These are phyloP conservation scores for Arthrobotrys sphaeroides DNA, from an alignment of 2,329 filamentous ascomycete genomes.

Conservation along the genomic window DNA sequence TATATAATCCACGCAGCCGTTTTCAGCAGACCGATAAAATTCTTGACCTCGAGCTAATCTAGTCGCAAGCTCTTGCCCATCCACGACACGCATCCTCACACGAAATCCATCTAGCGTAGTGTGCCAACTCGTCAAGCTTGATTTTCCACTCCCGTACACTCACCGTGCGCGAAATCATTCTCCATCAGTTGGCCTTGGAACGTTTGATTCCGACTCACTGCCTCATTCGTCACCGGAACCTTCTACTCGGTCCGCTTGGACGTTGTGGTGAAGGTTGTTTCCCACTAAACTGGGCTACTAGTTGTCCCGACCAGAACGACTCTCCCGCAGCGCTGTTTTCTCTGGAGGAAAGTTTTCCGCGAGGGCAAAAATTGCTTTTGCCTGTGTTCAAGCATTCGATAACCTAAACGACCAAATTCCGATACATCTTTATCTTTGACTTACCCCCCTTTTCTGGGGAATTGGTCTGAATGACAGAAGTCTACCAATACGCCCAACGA, in stretches of 20 bases:
- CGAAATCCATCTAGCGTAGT: slow-evolving; percentile 8
- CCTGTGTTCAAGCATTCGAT: slow-evolving; percentile 13
- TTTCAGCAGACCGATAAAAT: slow-evolving; percentile 37
- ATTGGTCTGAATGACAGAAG: slow-evolving; percentile 52
- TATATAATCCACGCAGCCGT: slow-evolving; percentile 32
- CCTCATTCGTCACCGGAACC: slow-evolving; percentile 41
- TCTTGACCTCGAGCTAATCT: slow-evolving; percentile 18
- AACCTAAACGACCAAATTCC: neutral
- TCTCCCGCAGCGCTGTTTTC: slow-evolving; percentile 13
- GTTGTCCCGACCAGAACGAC: slow-evolving; percentile 45
- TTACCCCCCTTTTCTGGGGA: slow-evolving; percentile 27
- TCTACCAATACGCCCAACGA: slow-evolving; percentile 43
- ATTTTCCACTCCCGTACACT: slow-evolving; percentile 15
- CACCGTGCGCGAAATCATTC: slow-evolving; percentile 24
- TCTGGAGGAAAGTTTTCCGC: slow-evolving; percentile 11
- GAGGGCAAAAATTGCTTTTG: slow-evolving; percentile 30
- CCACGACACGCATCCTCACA: slow-evolving; percentile 1
- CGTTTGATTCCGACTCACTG: slow-evolving; percentile 50
- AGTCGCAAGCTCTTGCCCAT: slow-evolving; percentile 13
- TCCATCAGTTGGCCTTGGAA: slow-evolving; percentile 29
- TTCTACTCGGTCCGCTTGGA: slow-evolving; percentile 22
- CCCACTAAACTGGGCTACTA: slow-evolving; percentile 41
- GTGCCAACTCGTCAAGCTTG: slow-evolving; percentile 18
- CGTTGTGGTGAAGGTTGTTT: slow-evolving; percentile 41
- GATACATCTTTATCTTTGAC: neutral